These are phyloP conservation scores for Vaccinium vitisidaea DNA, from an alignment of 148 eudicot species.

Conservation along the genomic window DNA sequence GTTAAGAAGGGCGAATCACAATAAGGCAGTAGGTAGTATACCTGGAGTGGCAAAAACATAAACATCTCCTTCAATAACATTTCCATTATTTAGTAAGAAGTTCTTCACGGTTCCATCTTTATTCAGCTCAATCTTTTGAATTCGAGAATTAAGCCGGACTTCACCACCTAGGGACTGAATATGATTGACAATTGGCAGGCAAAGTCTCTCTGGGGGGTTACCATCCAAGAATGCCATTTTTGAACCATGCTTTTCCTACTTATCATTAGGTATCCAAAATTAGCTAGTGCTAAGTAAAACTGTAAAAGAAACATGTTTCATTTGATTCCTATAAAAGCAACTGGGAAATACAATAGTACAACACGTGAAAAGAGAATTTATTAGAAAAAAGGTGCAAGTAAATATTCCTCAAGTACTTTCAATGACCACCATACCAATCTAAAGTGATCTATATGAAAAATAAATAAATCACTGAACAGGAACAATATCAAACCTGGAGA, in stretches of 20 bases:
- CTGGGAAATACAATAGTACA: not conserved
- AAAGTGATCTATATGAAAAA: not conserved
- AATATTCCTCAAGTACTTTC: not conserved
- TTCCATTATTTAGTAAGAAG: conserved; percentile 69
- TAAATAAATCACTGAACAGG: not conserved
- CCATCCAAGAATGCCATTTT: conserved; percentile 99
- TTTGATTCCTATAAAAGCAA: not conserved
- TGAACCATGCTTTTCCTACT: conserved; percentile 97
- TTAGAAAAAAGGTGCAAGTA: not conserved
- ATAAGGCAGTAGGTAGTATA: conserved; percentile 22
- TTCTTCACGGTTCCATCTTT: conserved; percentile 67
- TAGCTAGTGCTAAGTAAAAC: conserved; percentile 8
- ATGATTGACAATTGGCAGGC: conserved; percentile 92
- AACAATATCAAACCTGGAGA: conserved; percentile 60
- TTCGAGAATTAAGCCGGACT: conserved; percentile 71
- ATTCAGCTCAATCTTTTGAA: conserved; percentile 75
- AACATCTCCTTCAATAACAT: conserved; percentile 68
- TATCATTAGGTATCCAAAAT: conserved; percentile 2
- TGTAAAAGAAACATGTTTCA: not conserved
- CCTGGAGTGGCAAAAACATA: conserved; percentile 94
- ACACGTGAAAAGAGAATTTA: not conserved
- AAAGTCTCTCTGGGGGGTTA: conserved; percentile 95
- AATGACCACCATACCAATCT: not conserved
- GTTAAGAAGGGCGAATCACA: not conserved
- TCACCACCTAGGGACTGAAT: conserved; percentile 82